Conservation (phyloP, 78 protist species). For the Tieghemostelium lacteum region DNA sequence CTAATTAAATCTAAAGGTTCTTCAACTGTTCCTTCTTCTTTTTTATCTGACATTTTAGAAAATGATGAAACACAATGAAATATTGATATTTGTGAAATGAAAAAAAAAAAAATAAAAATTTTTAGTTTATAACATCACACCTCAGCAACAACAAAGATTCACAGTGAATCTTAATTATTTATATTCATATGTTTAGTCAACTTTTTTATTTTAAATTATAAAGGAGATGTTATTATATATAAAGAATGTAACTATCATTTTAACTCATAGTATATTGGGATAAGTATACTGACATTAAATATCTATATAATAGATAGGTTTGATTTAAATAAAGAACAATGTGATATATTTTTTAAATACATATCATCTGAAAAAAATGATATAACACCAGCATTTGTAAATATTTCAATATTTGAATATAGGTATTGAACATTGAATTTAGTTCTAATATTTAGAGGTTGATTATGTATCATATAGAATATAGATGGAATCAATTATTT, state of each 20-base stretch:
- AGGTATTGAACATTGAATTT: not conserved
- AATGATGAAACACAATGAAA: too few species aligned
- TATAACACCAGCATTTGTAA: slow-evolving; percentile 73
- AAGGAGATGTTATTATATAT: slow-evolving; percentile 90
- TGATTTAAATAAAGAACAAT: slow-evolving; percentile 45
- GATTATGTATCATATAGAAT: not conserved
- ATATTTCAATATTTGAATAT: not conserved
- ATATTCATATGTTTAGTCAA: slow-evolving; percentile 90
- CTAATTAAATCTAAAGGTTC: slow-evolving; percentile 93
- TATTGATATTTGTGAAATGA: too few species aligned
- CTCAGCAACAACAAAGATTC: not conserved
- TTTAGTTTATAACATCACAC: not conserved
- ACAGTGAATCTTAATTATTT: too few species aligned
- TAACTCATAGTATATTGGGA: not conserved
- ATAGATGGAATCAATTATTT: slow-evolving; percentile 87
- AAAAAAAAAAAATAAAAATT: not conserved
- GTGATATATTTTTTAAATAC: slow-evolving; percentile 89
- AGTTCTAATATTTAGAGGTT: not conserved
- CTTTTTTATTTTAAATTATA: slow-evolving; percentile 87
- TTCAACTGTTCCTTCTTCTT: slow-evolving; percentile 83
- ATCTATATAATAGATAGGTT: slow-evolving; percentile 62
- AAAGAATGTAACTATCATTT: slow-evolving; percentile 80
- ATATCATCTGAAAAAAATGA: slow-evolving; percentile 26
- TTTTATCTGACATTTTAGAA: too few species aligned
- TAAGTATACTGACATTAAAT: not conserved